phyloP scores from a whole-genome alignment of 2,329 filamentous ascomycete species.

The Fusarium protoensiforme region DNA sequence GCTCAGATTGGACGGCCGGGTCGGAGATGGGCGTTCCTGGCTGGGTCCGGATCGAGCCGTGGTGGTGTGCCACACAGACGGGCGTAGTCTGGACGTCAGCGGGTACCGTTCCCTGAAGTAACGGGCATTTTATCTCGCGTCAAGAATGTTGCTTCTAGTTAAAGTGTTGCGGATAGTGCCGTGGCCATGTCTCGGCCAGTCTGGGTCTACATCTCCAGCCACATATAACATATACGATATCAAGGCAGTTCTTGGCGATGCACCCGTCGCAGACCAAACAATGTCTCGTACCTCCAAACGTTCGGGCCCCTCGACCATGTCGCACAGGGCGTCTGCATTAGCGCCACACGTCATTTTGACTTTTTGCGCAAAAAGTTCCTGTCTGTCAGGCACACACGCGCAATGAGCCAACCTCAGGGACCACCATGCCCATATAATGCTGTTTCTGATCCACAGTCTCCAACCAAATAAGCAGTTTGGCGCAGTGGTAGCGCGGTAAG shows the following conservation, averaged over 20 bases:
- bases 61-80: neutral
- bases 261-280: neutral
- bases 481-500: neutral
- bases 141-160: neutral
- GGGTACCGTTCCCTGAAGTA: neutral
- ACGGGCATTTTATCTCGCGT: neutral
- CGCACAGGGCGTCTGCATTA: neutral
- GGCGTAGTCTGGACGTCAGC: neutral
- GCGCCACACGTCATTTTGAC: neutral
- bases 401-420: neutral
- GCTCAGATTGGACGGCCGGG: neutral
- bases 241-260: neutral
- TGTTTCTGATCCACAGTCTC: neutral
- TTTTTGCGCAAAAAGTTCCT: neutral
- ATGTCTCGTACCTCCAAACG: neutral
- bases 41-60: neutral
- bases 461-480: neutral
- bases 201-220: neutral
- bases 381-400: neutral
- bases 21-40: neutral
- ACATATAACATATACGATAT: no score
- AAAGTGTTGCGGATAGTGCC: neutral
- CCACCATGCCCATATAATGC: neutral
- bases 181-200: neutral
- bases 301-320: neutral